Evolutionary conservation across 2,329 filamentous ascomycete genomes (phyloP).

Genomic region (Calonectria pseudoreteaudii): DNA sequence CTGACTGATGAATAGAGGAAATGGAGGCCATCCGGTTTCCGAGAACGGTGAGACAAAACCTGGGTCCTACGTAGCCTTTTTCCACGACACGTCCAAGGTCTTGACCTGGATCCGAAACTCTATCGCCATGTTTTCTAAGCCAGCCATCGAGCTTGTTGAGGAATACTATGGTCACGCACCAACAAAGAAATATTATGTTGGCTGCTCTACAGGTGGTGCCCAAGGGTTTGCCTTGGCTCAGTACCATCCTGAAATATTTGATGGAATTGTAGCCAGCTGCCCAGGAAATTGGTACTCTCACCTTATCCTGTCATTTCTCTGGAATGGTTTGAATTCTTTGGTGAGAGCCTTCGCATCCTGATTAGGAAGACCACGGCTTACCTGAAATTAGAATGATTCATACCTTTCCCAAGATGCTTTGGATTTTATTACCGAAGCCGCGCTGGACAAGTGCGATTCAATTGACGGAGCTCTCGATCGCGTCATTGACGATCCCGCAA

Average conservation of each 20-base stretch:
- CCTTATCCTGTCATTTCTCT: slow-evolving; percentile 9
- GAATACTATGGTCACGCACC: not conserved
- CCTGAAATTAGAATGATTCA: not conserved
- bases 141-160: not conserved
- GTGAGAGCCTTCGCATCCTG: not conserved
- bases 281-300: slow-evolving; percentile 22
- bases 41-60: slow-evolving; percentile 13
- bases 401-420: slow-evolving; percentile 7
- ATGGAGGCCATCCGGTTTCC: slow-evolving; percentile 5
- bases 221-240: slow-evolving; percentile 16
- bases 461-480: slow-evolving; percentile 1
- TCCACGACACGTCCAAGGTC: slow-evolving; percentile 10
- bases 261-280: slow-evolving; percentile 13
- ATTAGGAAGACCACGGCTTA: not conserved
- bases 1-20: not conserved
- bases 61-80: slow-evolving; percentile 3
- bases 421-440: slow-evolving; percentile 6
- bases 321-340: not conserved
- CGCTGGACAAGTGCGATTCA: slow-evolving; percentile 11
- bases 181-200: slow-evolving; percentile 5
- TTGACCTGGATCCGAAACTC: slow-evolving; percentile 12
- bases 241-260: slow-evolving; percentile 15
- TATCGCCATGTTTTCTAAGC: slow-evolving; percentile 12
- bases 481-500: not conserved
- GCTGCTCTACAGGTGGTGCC: slow-evolving; percentile 20